Evolutionary conservation across 495 filamentous ascomycete genomes (phyloP).

Genomic region (Hyaloscypha finlandica): DNA sequence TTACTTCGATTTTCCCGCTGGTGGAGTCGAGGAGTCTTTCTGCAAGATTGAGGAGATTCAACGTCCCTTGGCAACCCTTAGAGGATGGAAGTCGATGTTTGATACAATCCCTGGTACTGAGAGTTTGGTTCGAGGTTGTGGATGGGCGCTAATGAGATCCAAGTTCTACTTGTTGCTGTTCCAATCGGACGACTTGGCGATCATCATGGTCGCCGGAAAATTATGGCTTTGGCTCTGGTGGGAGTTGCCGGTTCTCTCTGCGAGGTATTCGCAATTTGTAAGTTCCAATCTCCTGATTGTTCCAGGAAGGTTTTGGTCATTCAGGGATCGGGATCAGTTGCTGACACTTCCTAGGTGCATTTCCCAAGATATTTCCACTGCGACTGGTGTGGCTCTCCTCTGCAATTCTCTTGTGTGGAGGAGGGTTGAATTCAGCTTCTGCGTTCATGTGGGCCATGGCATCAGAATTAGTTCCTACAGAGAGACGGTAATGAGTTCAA

Average conservation of each 20-base stretch:
- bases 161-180: slow-evolving; percentile 31
- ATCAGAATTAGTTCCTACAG: slow-evolving; percentile 23
- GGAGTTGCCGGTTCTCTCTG: slow-evolving; percentile 22
- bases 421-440: slow-evolving; percentile 29
- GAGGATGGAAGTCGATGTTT: slow-evolving; percentile 32
- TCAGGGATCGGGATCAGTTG: neutral
- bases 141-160: slow-evolving; percentile 10
- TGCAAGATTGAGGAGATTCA: slow-evolving; percentile 32
- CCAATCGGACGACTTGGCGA: slow-evolving; percentile 31
- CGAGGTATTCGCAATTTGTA: slow-evolving; percentile 33
- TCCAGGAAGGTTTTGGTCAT: neutral
- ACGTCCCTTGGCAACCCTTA: slow-evolving; percentile 21
- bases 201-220: slow-evolving; percentile 22
- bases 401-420: slow-evolving; percentile 28
- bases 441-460: slow-evolving; percentile 35
- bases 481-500: slow-evolving; percentile 15
- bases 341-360: slow-evolving; percentile 25
- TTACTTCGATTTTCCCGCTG: slow-evolving; percentile 22
- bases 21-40: slow-evolving; percentile 19
- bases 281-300: neutral
- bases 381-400: slow-evolving; percentile 33
- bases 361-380: slow-evolving; percentile 24
- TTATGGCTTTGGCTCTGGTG: slow-evolving; percentile 27
- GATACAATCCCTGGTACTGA: slow-evolving; percentile 31
- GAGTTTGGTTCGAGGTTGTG: neutral